Evolutionary conservation across 768 basidiomycete genomes (phyloP).

Genomic region (Podaxis sp.): DNA sequence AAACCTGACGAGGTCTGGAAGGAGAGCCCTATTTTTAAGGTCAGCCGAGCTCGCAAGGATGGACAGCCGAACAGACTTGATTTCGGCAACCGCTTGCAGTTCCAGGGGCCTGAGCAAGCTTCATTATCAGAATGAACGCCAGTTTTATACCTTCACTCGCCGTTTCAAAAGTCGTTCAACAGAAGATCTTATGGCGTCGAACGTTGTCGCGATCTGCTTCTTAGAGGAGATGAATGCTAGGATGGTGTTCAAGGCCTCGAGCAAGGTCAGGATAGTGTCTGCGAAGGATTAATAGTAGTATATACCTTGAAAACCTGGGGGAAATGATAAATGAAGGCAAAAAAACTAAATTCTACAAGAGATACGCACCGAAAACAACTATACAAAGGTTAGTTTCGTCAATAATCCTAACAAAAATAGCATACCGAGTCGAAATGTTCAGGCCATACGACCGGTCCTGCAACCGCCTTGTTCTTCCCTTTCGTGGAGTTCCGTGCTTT

Average conservation of each 20-base stretch:
- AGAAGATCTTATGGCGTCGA: conserved; percentile 68
- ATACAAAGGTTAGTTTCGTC: not conserved
- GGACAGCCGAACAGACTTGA: conserved; percentile 54
- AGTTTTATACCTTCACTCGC: conserved; percentile 32
- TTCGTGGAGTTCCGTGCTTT: not conserved
- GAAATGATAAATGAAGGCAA: not conserved
- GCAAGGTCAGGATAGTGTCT: not conserved
- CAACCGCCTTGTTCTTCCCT: not conserved
- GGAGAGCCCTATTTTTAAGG: conserved; percentile 51
- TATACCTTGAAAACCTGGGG: conserved; percentile 58
- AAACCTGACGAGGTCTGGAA: conserved; percentile 78
- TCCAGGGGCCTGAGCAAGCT: conserved; percentile 61
- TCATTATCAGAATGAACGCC: not conserved
- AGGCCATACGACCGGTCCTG: conserved; percentile 41
- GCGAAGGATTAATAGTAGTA: conserved; percentile 3
- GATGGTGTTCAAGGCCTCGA: conserved; percentile 82
- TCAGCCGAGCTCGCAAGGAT: not conserved
- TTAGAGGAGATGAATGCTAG: conserved; percentile 82
- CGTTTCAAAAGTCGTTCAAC: conserved; percentile 76
- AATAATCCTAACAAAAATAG: conserved; percentile 12
- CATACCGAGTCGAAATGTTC: conserved; percentile 56
- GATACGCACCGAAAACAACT: conserved; percentile 6
- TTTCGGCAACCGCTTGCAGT: conserved; percentile 71
- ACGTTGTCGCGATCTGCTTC: conserved; percentile 77
- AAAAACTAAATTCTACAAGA: not conserved